These are phyloP conservation scores for Leccinum fibrillosum DNA, from an alignment of 768 basidiomycete species.

Conservation along the genomic window DNA sequence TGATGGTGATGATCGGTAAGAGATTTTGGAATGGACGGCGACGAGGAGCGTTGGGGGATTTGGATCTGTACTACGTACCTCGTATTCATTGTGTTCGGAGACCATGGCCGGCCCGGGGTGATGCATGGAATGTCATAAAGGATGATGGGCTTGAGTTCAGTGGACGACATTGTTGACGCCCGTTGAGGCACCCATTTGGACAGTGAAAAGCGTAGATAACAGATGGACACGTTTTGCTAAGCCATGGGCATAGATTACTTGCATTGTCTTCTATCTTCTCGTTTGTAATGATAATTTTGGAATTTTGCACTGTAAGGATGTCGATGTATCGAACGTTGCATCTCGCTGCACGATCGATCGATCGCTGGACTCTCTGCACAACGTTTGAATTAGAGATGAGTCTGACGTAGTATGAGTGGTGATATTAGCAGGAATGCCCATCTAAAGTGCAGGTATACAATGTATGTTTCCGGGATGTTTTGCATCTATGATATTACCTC, in stretches of 20 bases:
- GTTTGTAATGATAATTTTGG: background rate
- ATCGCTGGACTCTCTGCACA: background rate
- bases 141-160: slow-evolving; percentile 22
- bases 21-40: background rate
- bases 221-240: background rate
- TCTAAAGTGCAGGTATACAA: background rate
- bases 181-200: background rate
- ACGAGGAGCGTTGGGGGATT: too few relatives aligned
- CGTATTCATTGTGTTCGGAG: slow-evolving; percentile 30
- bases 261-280: background rate
- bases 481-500: background rate
- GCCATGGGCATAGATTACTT: background rate
- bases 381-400: background rate
- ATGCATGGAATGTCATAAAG: slow-evolving; percentile 37
- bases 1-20: background rate
- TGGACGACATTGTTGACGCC: slow-evolving; percentile 7
- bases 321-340: background rate
- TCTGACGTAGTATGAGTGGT: slow-evolving; percentile 2
- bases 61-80: background rate
- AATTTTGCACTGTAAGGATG: background rate
- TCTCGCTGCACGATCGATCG: background rate
- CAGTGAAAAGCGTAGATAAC: background rate
- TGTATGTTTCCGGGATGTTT: background rate
- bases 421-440: background rate
- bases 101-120: slow-evolving; percentile 32